These are phyloP conservation scores for Imleria badia DNA, from an alignment of 768 basidiomycete genomes.

Conservation along the genomic window DNA sequence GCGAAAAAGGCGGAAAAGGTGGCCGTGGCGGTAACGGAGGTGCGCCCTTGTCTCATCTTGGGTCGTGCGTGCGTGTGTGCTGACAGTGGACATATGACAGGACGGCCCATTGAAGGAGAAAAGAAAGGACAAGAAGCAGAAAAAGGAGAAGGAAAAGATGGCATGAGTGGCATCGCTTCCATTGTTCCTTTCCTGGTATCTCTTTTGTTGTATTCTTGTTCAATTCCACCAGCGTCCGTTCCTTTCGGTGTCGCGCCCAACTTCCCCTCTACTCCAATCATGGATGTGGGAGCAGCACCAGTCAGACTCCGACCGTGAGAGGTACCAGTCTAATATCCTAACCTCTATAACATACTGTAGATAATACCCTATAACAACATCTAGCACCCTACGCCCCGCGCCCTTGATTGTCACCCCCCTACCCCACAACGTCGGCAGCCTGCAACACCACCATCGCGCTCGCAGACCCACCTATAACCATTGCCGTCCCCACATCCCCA, in stretches of 20 bases:
- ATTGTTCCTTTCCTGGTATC: background rate
- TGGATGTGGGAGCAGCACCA: no score
- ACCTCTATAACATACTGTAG: no score
- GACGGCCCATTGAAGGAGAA: constrained; percentile 38
- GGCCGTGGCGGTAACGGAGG: constrained; percentile 33
- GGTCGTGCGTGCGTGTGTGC: background rate
- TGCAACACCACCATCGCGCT: constrained; percentile 67
- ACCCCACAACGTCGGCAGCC: constrained; percentile 38
- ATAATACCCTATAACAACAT: no score
- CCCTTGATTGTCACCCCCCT: no score
- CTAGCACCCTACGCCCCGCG: no score
- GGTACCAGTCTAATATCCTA: no score
- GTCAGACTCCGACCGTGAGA: no score
- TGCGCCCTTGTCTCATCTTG: constrained; percentile 25
- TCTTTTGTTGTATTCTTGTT: background rate
- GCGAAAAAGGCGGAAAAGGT: constrained; percentile 50
- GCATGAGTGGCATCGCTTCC: constrained; percentile 22
- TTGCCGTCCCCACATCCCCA: constrained; percentile 83
- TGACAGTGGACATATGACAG: constrained; percentile 17
- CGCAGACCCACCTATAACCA: constrained; percentile 60
- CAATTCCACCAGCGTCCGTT: background rate
- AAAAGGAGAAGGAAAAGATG: constrained; percentile 52
- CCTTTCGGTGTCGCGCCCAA: no score
- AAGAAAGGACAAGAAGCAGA: constrained; percentile 36
- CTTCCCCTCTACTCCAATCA: no score